Percentiles rank a stretch among this genome's conserved stretches.
Evolutionary conservation across 106 monocot genomes (phyloP).

Genomic region (Apostasia ramifera): DNA sequence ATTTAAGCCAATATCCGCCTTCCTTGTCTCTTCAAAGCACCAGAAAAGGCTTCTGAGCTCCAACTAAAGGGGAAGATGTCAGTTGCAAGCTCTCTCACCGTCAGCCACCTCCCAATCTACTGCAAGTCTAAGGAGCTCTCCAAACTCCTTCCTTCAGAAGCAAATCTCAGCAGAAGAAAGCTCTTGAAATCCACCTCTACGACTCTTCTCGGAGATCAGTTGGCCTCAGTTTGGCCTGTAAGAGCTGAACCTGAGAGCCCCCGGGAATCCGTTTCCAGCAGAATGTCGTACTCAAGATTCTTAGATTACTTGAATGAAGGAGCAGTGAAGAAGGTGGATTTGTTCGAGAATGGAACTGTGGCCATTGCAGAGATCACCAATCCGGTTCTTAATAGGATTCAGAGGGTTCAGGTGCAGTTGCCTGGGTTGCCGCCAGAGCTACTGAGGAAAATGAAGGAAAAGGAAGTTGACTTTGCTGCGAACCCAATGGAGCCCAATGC

Average conservation of each 20-base stretch:
- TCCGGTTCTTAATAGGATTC: conserved; percentile 27
- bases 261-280: conserved; percentile 29
- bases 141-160: conserved; percentile 15
- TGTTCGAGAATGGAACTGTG: conserved; percentile 57
- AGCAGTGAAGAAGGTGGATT: conserved; percentile 49
- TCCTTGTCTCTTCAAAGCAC: too few species aligned
- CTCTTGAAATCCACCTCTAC: too few species aligned
- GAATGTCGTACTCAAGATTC: conserved; percentile 69
- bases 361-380: conserved; percentile 55
- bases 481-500: conserved; percentile 37
- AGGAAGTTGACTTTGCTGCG: conserved; percentile 49
- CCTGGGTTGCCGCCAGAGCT: conserved; percentile 53
- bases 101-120: conserved; percentile 20
- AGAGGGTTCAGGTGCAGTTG: conserved; percentile 51
- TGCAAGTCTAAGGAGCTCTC: conserved; percentile 19
- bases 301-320: conserved; percentile 51
- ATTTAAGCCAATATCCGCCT: too few species aligned
- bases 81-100: conserved; percentile 28
- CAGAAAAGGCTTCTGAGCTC: not conserved
- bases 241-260: conserved; percentile 44
- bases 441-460: conserved; percentile 50
- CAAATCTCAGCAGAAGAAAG: conserved; percentile 13
- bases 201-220: too few species aligned
- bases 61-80: too few species aligned
- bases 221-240: too few species aligned